Evolutionary conservation across 2,329 filamentous ascomycete genomes (phyloP).

Genomic region (Niveomyces coronatus): DNA sequence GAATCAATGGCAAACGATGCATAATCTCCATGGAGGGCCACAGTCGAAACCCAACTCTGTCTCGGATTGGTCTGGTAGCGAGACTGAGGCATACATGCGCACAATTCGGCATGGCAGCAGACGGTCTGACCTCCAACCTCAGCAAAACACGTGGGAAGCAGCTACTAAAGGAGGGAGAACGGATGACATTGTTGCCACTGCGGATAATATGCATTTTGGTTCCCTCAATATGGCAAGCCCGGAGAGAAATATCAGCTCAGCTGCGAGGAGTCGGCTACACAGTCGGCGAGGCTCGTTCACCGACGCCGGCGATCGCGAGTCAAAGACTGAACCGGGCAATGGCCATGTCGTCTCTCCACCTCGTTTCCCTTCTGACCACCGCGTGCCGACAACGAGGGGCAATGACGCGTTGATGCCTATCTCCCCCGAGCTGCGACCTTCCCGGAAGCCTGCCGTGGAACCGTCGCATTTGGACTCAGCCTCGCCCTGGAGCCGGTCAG

Average conservation of each 20-base stretch:
- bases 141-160: constrained; percentile 53
- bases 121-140: constrained; percentile 41
- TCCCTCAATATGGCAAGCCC: constrained; percentile 23
- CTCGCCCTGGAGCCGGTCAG: constrained; percentile 49
- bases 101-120: not conserved
- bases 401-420: constrained; percentile 36
- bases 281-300: constrained; percentile 27
- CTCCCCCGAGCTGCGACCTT: constrained; percentile 41
- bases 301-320: constrained; percentile 32
- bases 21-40: constrained; percentile 40
- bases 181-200: constrained; percentile 26
- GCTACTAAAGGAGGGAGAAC: constrained; percentile 42
- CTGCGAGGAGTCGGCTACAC: constrained; percentile 21
- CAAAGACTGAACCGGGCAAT: no score
- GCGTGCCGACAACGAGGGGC: constrained; percentile 31
- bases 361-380: constrained; percentile 22
- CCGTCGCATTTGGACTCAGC: constrained; percentile 55
- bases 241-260: constrained; percentile 18
- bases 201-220: constrained; percentile 25
- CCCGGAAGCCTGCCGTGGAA: constrained; percentile 39
- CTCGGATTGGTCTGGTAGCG: constrained; percentile 52
- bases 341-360: no score
- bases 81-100: constrained; percentile 27
- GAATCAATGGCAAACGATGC: constrained; percentile 40
- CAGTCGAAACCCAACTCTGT: constrained; percentile 38